Conservation (phyloP, 441 rosid genomes). For the Croton setiger region DNA sequence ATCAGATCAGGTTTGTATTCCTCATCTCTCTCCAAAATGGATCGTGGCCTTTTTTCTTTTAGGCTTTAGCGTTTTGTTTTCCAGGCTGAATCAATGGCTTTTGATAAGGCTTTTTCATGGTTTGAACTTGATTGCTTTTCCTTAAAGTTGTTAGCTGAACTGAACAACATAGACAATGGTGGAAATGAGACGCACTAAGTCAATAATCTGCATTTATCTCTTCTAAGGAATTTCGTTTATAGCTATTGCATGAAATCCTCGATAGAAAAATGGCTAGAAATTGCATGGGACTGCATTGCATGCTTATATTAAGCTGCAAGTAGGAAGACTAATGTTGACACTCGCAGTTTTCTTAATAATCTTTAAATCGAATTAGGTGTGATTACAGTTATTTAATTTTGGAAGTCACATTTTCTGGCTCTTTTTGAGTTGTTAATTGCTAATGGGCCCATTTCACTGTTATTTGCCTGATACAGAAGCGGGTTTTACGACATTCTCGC, state of each 20-base stretch:
- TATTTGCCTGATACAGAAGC: not conserved
- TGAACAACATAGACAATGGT: not conserved
- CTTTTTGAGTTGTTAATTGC: not conserved
- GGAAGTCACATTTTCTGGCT: not conserved
- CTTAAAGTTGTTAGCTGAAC: constrained; percentile 14
- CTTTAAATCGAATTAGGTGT: not conserved
- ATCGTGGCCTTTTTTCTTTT: not conserved
- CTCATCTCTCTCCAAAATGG: constrained; percentile 10
- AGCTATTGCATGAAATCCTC: not conserved
- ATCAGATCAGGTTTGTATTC: constrained; percentile 63
- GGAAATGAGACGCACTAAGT: not conserved
- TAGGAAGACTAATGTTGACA: not conserved
- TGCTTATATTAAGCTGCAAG: constrained; percentile 9
- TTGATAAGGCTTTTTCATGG: constrained; percentile 12
- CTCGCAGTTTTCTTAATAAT: not conserved
- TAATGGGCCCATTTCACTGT: not conserved
- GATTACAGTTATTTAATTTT: not conserved
- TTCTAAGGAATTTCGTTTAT: not conserved
- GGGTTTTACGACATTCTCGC: not conserved
- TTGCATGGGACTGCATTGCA: constrained; percentile 3
- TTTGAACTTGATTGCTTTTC: constrained; percentile 13
- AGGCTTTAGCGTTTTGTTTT: constrained; percentile 8
- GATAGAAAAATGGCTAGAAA: constrained; percentile 1
- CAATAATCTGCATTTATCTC: constrained; percentile 15
- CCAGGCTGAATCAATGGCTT: constrained; percentile 12